Evolutionary conservation across 2,329 filamentous ascomycete species (phyloP).

Genomic region (Ophiostoma australiae): DNA sequence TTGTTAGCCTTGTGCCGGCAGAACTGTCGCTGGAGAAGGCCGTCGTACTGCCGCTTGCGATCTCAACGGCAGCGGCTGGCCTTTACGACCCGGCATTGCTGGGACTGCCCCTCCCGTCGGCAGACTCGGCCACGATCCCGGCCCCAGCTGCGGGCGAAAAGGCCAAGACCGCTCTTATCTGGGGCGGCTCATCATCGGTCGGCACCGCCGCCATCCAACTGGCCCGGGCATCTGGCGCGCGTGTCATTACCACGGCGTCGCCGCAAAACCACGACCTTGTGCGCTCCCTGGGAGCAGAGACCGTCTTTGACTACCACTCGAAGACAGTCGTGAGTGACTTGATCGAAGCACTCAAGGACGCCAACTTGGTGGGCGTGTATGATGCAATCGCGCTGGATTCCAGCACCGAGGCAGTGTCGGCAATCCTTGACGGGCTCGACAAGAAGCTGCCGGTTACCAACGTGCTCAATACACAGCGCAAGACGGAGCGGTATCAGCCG

Average conservation of each 20-base stretch:
- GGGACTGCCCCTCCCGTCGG: not conserved
- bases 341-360: not conserved
- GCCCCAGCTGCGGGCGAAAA: not conserved
- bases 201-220: not conserved
- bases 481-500: not conserved
- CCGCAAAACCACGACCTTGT: not conserved
- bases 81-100: not conserved
- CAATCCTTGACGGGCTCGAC: not conserved
- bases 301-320: not conserved
- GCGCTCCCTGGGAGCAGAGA: not conserved
- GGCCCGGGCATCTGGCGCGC: not conserved
- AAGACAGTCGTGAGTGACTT: not conserved
- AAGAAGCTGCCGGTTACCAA: constrained; percentile 6
- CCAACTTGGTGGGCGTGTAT: not conserved
- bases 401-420: not conserved
- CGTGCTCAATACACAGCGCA: not conserved
- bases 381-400: not conserved
- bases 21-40: not conserved
- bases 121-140: not conserved
- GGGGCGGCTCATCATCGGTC: constrained; percentile 7
- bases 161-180: not conserved
- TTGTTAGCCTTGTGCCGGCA: not conserved
- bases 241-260: not conserved
- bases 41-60: not conserved
- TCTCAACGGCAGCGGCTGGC: not conserved